Evolutionary conservation across 2,329 filamentous ascomycete genomes (phyloP), one percentile per base, ranked within the genome.

Genomic region (Ilyonectria destructans): DNA sequence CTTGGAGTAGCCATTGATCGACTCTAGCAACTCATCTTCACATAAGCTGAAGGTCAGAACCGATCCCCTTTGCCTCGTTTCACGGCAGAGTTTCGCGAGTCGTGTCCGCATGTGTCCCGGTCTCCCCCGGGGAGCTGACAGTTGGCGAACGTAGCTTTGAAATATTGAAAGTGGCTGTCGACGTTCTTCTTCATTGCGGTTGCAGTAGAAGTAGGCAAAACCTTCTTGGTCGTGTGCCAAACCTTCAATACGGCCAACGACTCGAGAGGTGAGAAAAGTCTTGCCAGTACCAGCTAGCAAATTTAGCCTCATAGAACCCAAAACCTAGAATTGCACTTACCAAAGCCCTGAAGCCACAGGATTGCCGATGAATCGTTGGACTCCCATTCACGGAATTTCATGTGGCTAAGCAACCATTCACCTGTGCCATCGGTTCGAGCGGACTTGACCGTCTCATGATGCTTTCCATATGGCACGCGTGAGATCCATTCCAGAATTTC

Each of bases 201-300:
- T 49, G 52, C 60, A 51, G 33, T 62, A 62, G 12, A 62, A 62
- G 21, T 49, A 62, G 10, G 52, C 60, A n/a, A 62, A 43, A 1
- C 60, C 60, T 2, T 40, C 43, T 21, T 51, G 29, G 4, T 23
- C 29, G 12, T 31, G 6, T 8, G 31, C 12, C 9, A 7, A 9
- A 12, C 5, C 6, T 3, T 49, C 29, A n/a, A 45, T 10, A 4
- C 49, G 31, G 12, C 57, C 60, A 19, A 62, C 57, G 12, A 62
- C 43, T 3, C 31, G 37, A 1, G 60, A 62, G 10, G 43, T 43
- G 7, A 57, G 43, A 15, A 49, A 62, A 3, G 52, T 62, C 2
- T 62, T 57, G 15, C 60, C 60, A 5, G 51, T 29, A 13, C 60
- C 60, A 51, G 60, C 60, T 62, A n/a, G 17, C 4, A 46, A 45